Evolutionary conservation across 2,329 filamentous ascomycete genomes (phyloP), one percentile per base, ranked within the genome.

Genomic region (Aspergillaceae sp.): DNA sequence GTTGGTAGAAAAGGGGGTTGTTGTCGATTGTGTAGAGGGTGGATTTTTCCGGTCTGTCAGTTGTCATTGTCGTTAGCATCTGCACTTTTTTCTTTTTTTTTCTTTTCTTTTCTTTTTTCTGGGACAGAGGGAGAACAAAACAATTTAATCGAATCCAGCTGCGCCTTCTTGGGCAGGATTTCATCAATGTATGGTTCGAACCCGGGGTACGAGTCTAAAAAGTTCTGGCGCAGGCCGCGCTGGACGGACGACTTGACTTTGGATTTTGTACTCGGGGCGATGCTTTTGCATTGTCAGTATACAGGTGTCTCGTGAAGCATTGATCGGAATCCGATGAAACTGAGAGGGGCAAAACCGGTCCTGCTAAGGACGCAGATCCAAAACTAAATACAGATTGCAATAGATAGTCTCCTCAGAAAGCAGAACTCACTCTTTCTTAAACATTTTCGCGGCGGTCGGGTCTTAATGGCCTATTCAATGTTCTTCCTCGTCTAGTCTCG

Each of bases 211-310:
- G 86, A 86, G 48, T 87, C 77, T 53, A 92, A 74, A 55, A 97
- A 79, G 61, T 87, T 87, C 60, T 83, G 77, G 57, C 92, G 87
- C 59, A 98, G 83, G 53, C 75, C 80, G 62, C 92, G 87, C 74
- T 96, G 90, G 47, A 88, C 87, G 27, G 89, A 95, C 54, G 91
- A 96, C 74, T 97, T 98, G 70, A 97, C 87, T 76, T 97, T 97
- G 58, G 89, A 88, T 73, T 92, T 94, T 47, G 87, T 83, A 55
- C 85, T 81, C 28, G 84, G 73, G 59, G 82, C 74, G 66, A 95
- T 82, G 56, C 86, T 91, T 61, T 53, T 48, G 32, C 4, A 10
- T 29, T 46, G 41, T 52, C 19, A 19, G 19, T 19, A 19, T 19
- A 19, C 19, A 19, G 19, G 19, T 19, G 19, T 19, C 19, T 19